Percentiles rank a stretch among this genome's conserved stretches.
Conservation (phyloP, 2,329 filamentous ascomycete genomes). For the Xylaria digitata region DNA sequence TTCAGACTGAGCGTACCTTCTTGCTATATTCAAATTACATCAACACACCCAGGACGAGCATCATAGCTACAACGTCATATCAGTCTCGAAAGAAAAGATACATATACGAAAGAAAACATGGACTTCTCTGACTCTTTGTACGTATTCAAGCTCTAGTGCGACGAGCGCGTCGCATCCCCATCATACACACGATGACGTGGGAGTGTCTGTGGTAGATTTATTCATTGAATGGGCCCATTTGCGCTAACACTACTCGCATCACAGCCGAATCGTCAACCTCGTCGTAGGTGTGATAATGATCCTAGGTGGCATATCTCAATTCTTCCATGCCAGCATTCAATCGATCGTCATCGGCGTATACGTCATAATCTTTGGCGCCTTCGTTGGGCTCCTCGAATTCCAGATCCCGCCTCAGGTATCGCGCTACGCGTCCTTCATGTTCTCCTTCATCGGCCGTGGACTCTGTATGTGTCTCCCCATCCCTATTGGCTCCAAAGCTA, state of each 20-base stretch:
- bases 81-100: constrained; percentile 6
- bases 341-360: constrained; percentile 84
- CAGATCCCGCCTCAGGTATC: constrained; percentile 93
- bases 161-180: neutral
- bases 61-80: constrained; percentile 1
- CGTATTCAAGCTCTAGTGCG: constrained; percentile 53
- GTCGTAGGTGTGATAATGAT: constrained; percentile 87
- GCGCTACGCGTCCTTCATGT: constrained; percentile 96
- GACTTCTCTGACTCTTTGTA: constrained; percentile 94
- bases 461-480: constrained; percentile 74
- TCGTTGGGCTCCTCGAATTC: constrained; percentile 84
- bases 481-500: neutral
- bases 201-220: neutral
- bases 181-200: neutral
- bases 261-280: constrained; percentile 94
- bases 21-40: neutral
- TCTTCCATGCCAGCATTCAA: constrained; percentile 71
- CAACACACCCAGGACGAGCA: neutral
- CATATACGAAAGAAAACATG: constrained; percentile 63
- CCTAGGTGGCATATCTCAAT: constrained; percentile 81
- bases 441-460: constrained; percentile 95
- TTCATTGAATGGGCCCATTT: constrained; percentile 47
- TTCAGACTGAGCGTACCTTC: neutral
- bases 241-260: constrained; percentile 50
- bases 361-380: constrained; percentile 89